Conservation (phyloP, 345 rosid genomes). For the Murraya paniculata region DNA sequence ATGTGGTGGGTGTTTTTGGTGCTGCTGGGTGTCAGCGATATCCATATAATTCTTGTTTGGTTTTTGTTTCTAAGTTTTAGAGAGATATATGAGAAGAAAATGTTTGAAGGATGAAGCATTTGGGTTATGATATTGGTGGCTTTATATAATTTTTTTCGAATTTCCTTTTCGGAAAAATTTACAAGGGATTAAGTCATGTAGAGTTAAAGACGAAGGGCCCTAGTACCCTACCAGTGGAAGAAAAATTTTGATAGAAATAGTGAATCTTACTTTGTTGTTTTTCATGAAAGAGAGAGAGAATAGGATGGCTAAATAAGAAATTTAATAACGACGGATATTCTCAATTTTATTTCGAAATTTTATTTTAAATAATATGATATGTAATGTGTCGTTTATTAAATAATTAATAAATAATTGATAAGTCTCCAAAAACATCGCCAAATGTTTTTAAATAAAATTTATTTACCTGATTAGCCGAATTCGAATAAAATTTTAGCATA, state of each 20-base stretch:
- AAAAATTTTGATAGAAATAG: background rate
- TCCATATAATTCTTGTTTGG: constrained; percentile 25
- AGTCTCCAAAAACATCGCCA: too few species aligned
- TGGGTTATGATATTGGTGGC: background rate
- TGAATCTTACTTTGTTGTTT: background rate
- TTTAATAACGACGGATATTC: too few species aligned
- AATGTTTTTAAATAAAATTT: too few species aligned
- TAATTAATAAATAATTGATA: too few species aligned
- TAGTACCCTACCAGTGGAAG: too few species aligned
- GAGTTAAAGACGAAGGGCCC: background rate
- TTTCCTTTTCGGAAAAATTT: background rate
- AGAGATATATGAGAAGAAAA: background rate
- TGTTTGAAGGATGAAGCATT: constrained; percentile 1
- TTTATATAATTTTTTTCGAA: background rate
- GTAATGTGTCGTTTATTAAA: too few species aligned
- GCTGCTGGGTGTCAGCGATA: constrained; percentile 12
- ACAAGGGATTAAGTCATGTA: too few species aligned
- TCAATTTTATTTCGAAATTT: too few species aligned
- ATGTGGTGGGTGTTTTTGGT: constrained; percentile 19
- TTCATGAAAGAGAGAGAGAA: background rate
- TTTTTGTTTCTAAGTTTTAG: background rate
- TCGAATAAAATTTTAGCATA: too few species aligned
- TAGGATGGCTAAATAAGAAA: background rate
- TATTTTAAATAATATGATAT: too few species aligned
- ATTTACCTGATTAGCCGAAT: too few species aligned